A percentile compares a stretch with the other conserved stretches of the same genome.
phyloP scores from a whole-genome alignment of 1,139 yeast species.

The Trichomonascaceae sp. region DNA sequence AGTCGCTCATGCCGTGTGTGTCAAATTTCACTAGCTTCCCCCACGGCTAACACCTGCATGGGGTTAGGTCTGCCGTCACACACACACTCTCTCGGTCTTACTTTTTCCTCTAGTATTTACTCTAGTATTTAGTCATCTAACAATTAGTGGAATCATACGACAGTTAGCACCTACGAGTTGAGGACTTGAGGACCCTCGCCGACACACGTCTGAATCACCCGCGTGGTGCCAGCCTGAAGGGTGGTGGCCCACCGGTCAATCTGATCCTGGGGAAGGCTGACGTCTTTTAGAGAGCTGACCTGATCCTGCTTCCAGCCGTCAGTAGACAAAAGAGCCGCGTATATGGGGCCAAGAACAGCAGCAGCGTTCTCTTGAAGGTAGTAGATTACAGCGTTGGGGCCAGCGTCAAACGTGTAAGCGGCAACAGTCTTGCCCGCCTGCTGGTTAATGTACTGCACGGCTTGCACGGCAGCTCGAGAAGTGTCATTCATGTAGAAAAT shows the following conservation, averaged over 20 bases:
- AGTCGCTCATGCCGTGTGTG: too few species aligned
- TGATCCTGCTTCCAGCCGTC: constrained; percentile 48
- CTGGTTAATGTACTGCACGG: constrained; percentile 67
- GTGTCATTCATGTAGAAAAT: constrained; percentile 91
- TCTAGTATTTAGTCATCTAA: too few species aligned
- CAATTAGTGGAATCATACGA: too few species aligned
- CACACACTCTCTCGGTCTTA: too few species aligned
- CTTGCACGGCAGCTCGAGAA: constrained; percentile 75
- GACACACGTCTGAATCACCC: constrained; percentile 69
- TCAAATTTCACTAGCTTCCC: too few species aligned
- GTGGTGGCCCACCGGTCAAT: constrained; percentile 39
- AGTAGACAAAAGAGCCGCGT: constrained; percentile 36
- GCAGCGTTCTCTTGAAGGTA: constrained; percentile 63
- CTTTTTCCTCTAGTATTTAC: too few species aligned
- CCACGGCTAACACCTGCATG: too few species aligned
- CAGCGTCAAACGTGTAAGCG: constrained; percentile 97
- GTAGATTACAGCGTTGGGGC: constrained; percentile 95
- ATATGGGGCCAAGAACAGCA: constrained; percentile 33
- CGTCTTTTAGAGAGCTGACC: constrained; percentile 15
- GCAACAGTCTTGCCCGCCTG: constrained; percentile 52
- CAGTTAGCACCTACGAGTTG: too few species aligned
- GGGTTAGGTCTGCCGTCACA: too few species aligned
- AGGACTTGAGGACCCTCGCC: constrained; percentile 85
- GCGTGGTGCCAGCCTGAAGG: constrained; percentile 57
- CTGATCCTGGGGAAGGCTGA: constrained; percentile 27